Evolutionary conservation across 2,329 filamentous ascomycete species (phyloP).

Genomic region (Daldinia sp.): DNA sequence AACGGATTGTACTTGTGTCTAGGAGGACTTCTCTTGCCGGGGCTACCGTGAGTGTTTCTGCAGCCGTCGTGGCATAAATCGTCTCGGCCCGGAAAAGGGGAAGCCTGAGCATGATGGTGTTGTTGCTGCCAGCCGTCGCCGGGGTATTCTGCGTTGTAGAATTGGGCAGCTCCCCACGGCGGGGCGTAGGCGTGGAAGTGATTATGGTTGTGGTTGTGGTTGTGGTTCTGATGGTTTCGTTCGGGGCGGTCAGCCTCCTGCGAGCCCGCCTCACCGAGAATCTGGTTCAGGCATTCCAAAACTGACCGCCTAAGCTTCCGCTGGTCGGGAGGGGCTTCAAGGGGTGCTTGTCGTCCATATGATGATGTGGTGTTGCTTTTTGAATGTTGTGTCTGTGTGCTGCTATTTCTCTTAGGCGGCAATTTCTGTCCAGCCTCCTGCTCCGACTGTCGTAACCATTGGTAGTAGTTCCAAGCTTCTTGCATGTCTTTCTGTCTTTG

Average conservation of each 20-base stretch:
- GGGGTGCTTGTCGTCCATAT: slow-evolving; percentile 5
- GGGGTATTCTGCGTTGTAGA: background rate
- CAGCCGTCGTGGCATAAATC: background rate
- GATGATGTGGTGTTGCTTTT: slow-evolving; percentile 4
- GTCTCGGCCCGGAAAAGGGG: slow-evolving; percentile 1
- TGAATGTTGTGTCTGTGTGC: slow-evolving; percentile 4
- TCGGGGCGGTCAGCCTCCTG: slow-evolving; percentile 1
- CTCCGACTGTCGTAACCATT: slow-evolving; percentile 28
- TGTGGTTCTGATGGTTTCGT: slow-evolving; percentile 13
- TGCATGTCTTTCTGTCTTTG: slow-evolving; percentile 34
- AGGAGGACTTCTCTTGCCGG: slow-evolving; percentile 1
- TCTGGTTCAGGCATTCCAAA: slow-evolving; percentile 6
- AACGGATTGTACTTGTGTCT: background rate
- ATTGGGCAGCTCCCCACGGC: background rate
- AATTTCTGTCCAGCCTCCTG: slow-evolving; percentile 27
- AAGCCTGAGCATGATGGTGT: background rate
- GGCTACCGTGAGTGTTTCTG: background rate
- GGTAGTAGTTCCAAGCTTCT: slow-evolving; percentile 37
- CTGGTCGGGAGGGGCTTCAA: slow-evolving; percentile 4
- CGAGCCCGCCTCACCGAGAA: slow-evolving; percentile 7
- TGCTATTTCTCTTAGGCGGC: slow-evolving; percentile 19
- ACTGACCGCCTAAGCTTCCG: slow-evolving; percentile 10
- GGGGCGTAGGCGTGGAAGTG: slow-evolving; percentile 7
- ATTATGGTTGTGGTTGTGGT: slow-evolving; percentile 10
- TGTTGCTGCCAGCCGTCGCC: slow-evolving; percentile 6